These are phyloP conservation scores for Leptomonas pyrrhocoris DNA, from an alignment of 208 protist genomes.

Conservation along the genomic window DNA sequence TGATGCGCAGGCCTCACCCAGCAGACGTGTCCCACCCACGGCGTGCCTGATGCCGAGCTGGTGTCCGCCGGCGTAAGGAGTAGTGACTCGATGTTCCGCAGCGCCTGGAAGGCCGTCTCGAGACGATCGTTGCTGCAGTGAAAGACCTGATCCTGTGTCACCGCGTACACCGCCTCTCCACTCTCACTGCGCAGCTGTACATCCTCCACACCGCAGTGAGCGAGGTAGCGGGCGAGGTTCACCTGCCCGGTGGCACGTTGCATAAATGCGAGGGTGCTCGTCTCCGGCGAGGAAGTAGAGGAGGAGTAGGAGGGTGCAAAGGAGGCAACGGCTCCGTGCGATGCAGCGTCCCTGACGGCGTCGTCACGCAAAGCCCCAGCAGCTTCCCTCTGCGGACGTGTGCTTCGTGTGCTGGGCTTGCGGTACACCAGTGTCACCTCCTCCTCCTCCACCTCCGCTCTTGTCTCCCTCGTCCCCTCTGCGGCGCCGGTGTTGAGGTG, in stretches of 20 bases:
- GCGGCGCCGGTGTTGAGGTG: neutral
- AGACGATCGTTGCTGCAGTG: constrained; percentile 35
- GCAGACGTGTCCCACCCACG: constrained; percentile 19
- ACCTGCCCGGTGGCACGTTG: constrained; percentile 10
- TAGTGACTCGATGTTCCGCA: constrained; percentile 35
- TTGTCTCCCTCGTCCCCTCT: neutral
- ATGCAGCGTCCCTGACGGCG: neutral
- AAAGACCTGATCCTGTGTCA: constrained; percentile 26
- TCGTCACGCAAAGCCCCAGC: neutral
- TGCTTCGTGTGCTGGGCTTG: constrained; percentile 16
- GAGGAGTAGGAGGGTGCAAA: neutral
- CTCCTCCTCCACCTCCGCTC: constrained; percentile 7
- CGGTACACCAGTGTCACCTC: constrained; percentile 44
- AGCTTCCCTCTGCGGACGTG: neutral
- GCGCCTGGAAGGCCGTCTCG: constrained; percentile 38
- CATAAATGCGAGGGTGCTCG: constrained; percentile 13
- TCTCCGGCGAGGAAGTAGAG: constrained; percentile 1
- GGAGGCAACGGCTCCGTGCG: neutral
- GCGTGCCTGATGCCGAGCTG: constrained; percentile 2
- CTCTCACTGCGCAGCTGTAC: neutral
- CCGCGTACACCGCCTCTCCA: neutral
- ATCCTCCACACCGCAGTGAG: constrained; percentile 16
- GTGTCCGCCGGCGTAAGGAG: constrained; percentile 22
- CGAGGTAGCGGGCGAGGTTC: constrained; percentile 19
- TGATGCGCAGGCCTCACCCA: constrained; percentile 21